A percentile compares a stretch with the other conserved stretches of the same genome.
Conservation (phyloP, 768 basidiomycete species). For the Brasilioporus rufonigricans region DNA sequence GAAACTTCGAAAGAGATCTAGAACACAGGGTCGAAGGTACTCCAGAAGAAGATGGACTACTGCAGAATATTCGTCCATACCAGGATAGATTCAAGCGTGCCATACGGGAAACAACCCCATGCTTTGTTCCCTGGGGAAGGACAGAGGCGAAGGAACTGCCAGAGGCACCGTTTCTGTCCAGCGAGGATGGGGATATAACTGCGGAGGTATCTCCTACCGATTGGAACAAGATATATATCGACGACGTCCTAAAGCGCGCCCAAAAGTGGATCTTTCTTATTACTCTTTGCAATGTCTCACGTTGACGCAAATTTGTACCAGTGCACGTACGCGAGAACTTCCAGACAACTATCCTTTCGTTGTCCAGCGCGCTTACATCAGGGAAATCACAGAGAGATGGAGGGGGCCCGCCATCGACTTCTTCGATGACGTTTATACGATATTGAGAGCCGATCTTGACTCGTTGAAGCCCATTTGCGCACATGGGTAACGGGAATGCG, state of each 20-base stretch:
- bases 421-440: conserved; percentile 38
- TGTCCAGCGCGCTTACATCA: conserved; percentile 52
- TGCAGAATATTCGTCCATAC: conserved; percentile 47
- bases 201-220: background rate
- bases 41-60: no score
- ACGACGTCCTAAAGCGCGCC: conserved; percentile 50
- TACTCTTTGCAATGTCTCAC: no score
- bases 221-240: conserved; percentile 39
- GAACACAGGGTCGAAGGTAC: no score
- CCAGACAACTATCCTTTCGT: conserved; percentile 66
- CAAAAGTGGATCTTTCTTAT: conserved; percentile 38
- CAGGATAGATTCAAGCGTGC: conserved; percentile 45
- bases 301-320: conserved; percentile 24
- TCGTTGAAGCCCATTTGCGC: conserved; percentile 51
- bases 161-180: conserved; percentile 32
- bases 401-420: conserved; percentile 42
- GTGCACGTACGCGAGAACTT: conserved; percentile 68
- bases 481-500: conserved; percentile 52
- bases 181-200: conserved; percentile 37
- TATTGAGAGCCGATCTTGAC: conserved; percentile 39
- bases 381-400: conserved; percentile 47
- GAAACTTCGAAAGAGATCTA: no score
- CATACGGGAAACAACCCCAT: conserved; percentile 54
- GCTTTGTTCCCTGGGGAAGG: conserved; percentile 51
- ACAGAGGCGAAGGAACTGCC: conserved; percentile 2